Evolutionary conservation across 768 basidiomycete species (phyloP).

Genomic region (Auriscalpium vulgare): DNA sequence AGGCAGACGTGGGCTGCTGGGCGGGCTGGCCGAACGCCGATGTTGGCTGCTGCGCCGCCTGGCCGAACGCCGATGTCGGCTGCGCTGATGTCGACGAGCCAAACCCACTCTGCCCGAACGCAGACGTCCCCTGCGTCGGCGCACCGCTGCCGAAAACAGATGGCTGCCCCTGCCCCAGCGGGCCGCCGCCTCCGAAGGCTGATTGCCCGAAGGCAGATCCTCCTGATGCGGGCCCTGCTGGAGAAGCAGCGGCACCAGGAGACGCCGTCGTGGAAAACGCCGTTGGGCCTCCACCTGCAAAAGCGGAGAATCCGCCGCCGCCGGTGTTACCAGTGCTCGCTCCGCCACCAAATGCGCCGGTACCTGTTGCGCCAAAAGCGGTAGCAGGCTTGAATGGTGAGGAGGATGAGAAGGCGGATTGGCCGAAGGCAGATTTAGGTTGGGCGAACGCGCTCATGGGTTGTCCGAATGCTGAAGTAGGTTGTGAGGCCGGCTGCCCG

Average conservation of each 20-base stretch:
- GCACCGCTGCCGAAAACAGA: background rate
- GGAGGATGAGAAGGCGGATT: background rate
- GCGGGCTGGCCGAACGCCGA: slow-evolving; percentile 4
- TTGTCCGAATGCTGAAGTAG: background rate
- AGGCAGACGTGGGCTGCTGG: background rate
- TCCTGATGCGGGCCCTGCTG: background rate
- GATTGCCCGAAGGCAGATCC: slow-evolving; percentile 19
- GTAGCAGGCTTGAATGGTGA: background rate
- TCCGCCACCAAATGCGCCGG: background rate
- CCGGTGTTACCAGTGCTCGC: background rate
- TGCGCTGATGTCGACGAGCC: background rate
- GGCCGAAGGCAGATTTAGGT: slow-evolving; percentile 1
- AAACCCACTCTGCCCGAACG: background rate
- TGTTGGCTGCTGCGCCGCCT: slow-evolving; percentile 6
- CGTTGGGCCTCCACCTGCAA: slow-evolving; percentile 11
- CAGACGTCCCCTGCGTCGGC: background rate
- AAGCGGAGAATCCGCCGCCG: slow-evolving; percentile 10
- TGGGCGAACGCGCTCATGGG: slow-evolving; percentile 3
- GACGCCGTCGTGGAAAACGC: slow-evolving; percentile 7
- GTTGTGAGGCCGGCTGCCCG: background rate
- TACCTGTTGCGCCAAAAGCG: background rate
- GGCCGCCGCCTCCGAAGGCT: slow-evolving; percentile 2
- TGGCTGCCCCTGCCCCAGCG: background rate
- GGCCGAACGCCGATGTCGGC: slow-evolving; percentile 9
- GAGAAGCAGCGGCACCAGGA: too few relatives aligned